Evolutionary conservation across 306 rosid species (phyloP).

Genomic region (Quercus bicolor): DNA sequence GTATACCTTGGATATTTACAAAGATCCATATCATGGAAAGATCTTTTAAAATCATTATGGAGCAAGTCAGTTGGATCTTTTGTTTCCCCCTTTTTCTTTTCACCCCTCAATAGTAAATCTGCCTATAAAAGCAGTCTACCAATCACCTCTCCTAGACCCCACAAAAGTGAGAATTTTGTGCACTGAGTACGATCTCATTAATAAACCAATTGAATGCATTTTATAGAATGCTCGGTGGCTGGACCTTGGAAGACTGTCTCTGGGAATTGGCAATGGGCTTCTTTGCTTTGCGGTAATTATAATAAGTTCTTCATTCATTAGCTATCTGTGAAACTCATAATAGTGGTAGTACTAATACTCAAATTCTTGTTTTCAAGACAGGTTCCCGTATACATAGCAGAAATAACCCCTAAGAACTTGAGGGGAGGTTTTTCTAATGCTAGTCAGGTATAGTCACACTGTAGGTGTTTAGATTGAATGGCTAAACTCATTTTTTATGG

Average conservation of each 20-base stretch:
- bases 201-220: constrained; percentile 11
- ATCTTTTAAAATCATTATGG: no score
- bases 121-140: no score
- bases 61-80: no score
- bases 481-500: constrained; percentile 12
- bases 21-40: no score
- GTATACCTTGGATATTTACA: no score
- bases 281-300: constrained; percentile 63
- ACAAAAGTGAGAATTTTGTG: no score
- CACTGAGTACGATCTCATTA: no score
- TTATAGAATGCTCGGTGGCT: constrained; percentile 68
- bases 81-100: background rate
- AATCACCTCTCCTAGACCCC: no score
- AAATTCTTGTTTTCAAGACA: constrained; percentile 17
- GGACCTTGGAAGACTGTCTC: constrained; percentile 66
- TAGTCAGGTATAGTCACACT: constrained; percentile 44
- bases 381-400: constrained; percentile 78
- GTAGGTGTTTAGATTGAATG: background rate
- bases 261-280: constrained; percentile 80
- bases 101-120: background rate
- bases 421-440: constrained; percentile 61
- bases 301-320: background rate
- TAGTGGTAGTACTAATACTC: background rate
- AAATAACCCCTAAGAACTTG: constrained; percentile 64
- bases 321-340: background rate